These are phyloP conservation scores for Phytophthora idaei DNA, from an alignment of 352 stramenopile genomes.

Conservation along the genomic window DNA sequence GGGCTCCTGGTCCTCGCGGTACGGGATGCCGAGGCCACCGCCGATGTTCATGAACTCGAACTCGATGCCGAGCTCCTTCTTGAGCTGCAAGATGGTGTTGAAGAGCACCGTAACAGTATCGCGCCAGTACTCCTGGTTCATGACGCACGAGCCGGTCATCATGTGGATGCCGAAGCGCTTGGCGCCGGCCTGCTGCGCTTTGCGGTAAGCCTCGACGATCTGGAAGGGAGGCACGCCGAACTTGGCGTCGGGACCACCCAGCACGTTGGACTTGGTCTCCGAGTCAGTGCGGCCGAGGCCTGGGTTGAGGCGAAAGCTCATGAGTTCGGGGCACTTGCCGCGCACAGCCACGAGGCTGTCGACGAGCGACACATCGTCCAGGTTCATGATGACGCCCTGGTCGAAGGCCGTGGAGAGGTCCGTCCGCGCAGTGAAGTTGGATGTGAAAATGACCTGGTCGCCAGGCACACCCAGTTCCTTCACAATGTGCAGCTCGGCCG, in stretches of 20 bases:
- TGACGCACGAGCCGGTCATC: conserved; percentile 92
- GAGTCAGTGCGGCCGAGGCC: conserved; percentile 88
- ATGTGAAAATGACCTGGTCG: conserved; percentile 89
- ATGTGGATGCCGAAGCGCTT: conserved; percentile 92
- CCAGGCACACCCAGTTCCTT: conserved; percentile 75
- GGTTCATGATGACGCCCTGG: conserved; percentile 87
- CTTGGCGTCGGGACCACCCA: conserved; percentile 88
- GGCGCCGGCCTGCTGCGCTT: conserved; percentile 75
- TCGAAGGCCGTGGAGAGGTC: conserved; percentile 79
- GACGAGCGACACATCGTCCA: conserved; percentile 87
- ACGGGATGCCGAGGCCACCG: conserved; percentile 87
- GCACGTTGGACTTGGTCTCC: conserved; percentile 89
- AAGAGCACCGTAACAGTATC: conserved; percentile 88
- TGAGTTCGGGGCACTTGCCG: conserved; percentile 79
- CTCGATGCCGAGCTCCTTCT: conserved; percentile 83
- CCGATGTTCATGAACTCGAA: conserved; percentile 94
- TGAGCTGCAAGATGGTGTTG: conserved; percentile 78
- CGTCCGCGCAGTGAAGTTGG: conserved; percentile 86
- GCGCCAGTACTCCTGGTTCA: conserved; percentile 90
- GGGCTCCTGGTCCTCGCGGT: conserved; percentile 71
- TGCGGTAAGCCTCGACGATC: conserved; percentile 88
- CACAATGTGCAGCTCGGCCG: conserved; percentile 80
- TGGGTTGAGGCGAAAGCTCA: conserved; percentile 90
- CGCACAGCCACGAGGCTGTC: conserved; percentile 75
- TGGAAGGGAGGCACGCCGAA: conserved; percentile 89